Evolutionary conservation across 768 basidiomycete species (phyloP).

Genomic region (Boletus bicolor): DNA sequence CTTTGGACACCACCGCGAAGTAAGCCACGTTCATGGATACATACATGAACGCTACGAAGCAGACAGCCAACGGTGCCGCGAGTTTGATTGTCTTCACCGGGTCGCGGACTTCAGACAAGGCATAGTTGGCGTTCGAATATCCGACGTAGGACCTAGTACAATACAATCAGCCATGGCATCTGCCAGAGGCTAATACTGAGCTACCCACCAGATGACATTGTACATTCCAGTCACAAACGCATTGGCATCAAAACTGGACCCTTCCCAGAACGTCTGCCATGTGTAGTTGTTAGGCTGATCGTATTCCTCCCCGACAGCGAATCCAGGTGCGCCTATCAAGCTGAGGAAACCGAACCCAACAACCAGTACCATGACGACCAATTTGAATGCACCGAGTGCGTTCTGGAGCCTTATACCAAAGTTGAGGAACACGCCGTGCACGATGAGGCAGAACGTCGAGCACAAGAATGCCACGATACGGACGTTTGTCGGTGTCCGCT

Average conservation of each 20-base stretch:
- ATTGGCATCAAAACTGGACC: constrained; percentile 51
- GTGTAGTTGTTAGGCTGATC: constrained; percentile 54
- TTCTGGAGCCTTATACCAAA: constrained; percentile 66
- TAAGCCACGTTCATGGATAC: constrained; percentile 69
- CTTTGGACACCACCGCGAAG: constrained; percentile 68
- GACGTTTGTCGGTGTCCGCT: constrained; percentile 44
- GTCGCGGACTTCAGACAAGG: constrained; percentile 65
- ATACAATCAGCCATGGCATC: neutral
- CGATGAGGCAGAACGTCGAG: constrained; percentile 51
- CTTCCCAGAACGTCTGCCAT: constrained; percentile 64
- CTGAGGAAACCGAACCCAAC: constrained; percentile 53
- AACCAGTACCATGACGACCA: constrained; percentile 52
- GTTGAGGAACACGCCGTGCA: constrained; percentile 53
- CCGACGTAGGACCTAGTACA: constrained; percentile 62
- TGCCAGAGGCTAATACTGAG: neutral
- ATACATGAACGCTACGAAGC: constrained; percentile 57
- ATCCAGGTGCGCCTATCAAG: constrained; percentile 46
- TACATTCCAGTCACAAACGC: constrained; percentile 64
- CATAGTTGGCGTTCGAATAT: constrained; percentile 74
- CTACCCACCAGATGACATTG: constrained; percentile 62
- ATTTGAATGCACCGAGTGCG: constrained; percentile 56
- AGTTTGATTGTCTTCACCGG: constrained; percentile 51
- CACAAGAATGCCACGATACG: constrained; percentile 55
- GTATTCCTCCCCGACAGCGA: constrained; percentile 48
- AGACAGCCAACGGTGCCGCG: constrained; percentile 66